These are phyloP conservation scores for Fusarium solani-melongenae DNA, from an alignment of 2,329 filamentous ascomycete species.

Conservation along the genomic window DNA sequence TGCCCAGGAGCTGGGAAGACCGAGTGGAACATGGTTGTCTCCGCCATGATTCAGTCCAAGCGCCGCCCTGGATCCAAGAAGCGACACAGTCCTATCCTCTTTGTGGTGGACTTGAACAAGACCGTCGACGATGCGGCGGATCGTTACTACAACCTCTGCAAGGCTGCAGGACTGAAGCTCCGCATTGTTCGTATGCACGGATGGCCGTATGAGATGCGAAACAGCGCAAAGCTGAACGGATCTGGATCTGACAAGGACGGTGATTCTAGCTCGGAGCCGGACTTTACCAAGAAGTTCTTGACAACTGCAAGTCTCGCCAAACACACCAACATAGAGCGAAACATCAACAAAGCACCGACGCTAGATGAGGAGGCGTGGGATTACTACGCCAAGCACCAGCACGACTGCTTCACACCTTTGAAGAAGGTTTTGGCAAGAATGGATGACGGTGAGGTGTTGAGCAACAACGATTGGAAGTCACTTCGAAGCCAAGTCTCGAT, in stretches of 20 bases:
- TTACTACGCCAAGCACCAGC: conserved; percentile 49
- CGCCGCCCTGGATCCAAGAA: conserved; percentile 34
- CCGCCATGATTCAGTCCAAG: conserved; percentile 52
- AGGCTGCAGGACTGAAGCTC: conserved; percentile 48
- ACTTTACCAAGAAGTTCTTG: conserved; percentile 53
- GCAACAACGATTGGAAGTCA: conserved; percentile 42
- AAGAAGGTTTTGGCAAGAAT: conserved; percentile 50
- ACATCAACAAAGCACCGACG: conserved; percentile 48
- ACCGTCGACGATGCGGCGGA: conserved; percentile 58
- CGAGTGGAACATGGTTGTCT: conserved; percentile 57
- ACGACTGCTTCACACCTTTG: conserved; percentile 48
- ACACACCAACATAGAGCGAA: conserved; percentile 17
- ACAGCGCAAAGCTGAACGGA: conserved; percentile 46
- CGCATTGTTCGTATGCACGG: conserved; percentile 54
- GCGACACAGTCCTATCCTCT: conserved; percentile 51
- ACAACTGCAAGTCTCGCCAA: conserved; percentile 40
- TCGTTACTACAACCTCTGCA: conserved; percentile 53
- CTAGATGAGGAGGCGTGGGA: conserved; percentile 58
- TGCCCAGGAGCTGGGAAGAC: conserved; percentile 62
- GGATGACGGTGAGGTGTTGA: conserved; percentile 41
- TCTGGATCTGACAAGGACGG: background rate
- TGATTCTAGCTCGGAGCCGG: conserved; percentile 20
- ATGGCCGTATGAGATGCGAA: conserved; percentile 52
- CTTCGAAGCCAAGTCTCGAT: conserved; percentile 47
- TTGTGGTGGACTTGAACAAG: conserved; percentile 60